phyloP scores from a whole-genome alignment of 2,329 filamentous ascomycete species.

The Periconia sp. region DNA sequence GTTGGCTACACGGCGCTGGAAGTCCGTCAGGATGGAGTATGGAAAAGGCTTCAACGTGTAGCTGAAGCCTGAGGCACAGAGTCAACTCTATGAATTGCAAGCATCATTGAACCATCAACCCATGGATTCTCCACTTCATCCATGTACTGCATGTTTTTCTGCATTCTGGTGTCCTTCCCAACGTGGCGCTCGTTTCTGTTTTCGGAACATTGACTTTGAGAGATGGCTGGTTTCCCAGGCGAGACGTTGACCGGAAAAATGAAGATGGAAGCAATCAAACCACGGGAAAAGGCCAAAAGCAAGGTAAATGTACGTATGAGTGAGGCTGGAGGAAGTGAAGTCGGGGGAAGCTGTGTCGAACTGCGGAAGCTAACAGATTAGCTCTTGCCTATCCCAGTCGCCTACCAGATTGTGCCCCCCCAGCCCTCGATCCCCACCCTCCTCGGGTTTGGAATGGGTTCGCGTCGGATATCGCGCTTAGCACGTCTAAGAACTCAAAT shows the following conservation, averaged over 20 bases:
- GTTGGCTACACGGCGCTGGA: slow-evolving; percentile 6
- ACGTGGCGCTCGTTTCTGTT: background rate
- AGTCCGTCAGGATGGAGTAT: slow-evolving; percentile 4
- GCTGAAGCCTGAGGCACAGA: slow-evolving; percentile 1
- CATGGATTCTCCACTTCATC: background rate
- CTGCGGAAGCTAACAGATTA: slow-evolving; percentile 15
- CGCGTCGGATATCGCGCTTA: background rate
- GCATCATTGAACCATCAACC: background rate
- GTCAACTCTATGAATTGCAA: slow-evolving; percentile 3
- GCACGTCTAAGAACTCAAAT: background rate
- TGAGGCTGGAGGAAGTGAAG: slow-evolving; percentile 1
- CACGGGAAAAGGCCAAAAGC: background rate
- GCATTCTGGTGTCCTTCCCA: background rate
- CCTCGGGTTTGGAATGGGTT: background rate
- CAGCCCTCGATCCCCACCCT: background rate
- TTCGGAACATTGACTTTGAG: background rate
- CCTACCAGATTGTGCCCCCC: slow-evolving; percentile 7
- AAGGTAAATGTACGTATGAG: background rate
- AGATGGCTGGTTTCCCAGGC: background rate
- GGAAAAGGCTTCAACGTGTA: slow-evolving; percentile 2
- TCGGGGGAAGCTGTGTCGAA: slow-evolving; percentile 6
- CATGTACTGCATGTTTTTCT: background rate
- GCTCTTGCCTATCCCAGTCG: slow-evolving; percentile 14
- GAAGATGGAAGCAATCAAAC: background rate
- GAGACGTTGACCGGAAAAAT: background rate